These are phyloP conservation scores for Penicillium concentricum DNA, from an alignment of 2,329 filamentous ascomycete species.

Conservation along the genomic window DNA sequence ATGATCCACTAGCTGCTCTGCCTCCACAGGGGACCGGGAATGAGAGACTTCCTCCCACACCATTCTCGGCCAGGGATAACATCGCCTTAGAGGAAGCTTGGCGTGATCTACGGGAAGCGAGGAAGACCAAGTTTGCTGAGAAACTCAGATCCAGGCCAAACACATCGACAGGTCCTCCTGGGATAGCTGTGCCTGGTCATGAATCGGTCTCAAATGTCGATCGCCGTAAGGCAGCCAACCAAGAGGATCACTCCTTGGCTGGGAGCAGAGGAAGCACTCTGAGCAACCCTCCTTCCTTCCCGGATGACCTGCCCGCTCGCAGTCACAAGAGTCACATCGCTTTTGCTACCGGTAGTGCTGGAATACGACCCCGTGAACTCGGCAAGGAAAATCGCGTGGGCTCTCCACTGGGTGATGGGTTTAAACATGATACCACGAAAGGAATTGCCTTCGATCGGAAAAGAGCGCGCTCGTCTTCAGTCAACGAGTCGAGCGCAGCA, in stretches of 20 bases:
- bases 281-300: constrained; percentile 14
- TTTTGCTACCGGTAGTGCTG: constrained; percentile 11
- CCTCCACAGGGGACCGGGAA: constrained; percentile 51
- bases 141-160: constrained; percentile 8
- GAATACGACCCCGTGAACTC: constrained; percentile 4
- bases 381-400: constrained; percentile 20
- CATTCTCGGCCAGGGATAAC: constrained; percentile 78
- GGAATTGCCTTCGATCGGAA: constrained; percentile 23
- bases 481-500: constrained; percentile 26
- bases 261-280: constrained; percentile 20
- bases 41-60: constrained; percentile 64
- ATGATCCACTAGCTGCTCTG: constrained; percentile 77
- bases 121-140: constrained; percentile 9
- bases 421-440: constrained; percentile 8
- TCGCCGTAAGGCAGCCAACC: constrained; percentile 11
- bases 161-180: constrained; percentile 11
- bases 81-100: constrained; percentile 76
- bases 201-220: constrained; percentile 7
- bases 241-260: constrained; percentile 15
- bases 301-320: constrained; percentile 14
- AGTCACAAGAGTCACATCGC: constrained; percentile 13
- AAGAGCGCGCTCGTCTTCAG: constrained; percentile 34
- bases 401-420: constrained; percentile 17
- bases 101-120: constrained; percentile 53
- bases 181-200: constrained; percentile 29